Base-by-base conservation (phyloP, 805 yeast genomes). In the Saturnispora hagleri region DNA sequence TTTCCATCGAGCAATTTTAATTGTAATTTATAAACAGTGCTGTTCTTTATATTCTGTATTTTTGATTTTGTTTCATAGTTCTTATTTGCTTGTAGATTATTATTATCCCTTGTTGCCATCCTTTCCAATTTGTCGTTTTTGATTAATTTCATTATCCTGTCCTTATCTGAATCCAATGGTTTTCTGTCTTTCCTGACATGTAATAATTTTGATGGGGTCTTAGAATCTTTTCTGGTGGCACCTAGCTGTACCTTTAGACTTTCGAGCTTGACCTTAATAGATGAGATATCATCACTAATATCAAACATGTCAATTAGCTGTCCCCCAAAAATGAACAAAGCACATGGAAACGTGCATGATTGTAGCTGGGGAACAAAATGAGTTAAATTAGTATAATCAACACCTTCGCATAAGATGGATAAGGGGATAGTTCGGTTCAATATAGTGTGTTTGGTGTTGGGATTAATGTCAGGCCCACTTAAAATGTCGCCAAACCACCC, bases 1-100 rank as follows among this genome's bases (percentile, higher is more conserved):
- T 72, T 69, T 0, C 95, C 91, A 65, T 87, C 85, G 46, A 87
- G 73, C 38, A 85, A 69, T 57, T 86, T 78, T 12, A 88, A 43
- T 48, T 69, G 73, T 24, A 69, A 53, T 2, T 52, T 71, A n/a
- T 79, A 75, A 12, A 84, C 65, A 0, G 72, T 64, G 56, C 87
- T 57, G 3, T 51, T 45, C 44, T 60, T 59, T 38, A 55, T 62
- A 43, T 41, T 41, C 9, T 6, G 9, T n/a, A 22, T 24, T 10
- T 13, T 4, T 49, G 42, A 46, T 60, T 59, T 41, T 55, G 63
- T n/a, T 41, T 41, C 18, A 12, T 6, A 4, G n/a, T 10, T 18
- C 28, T 22, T 41, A 10, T 7, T 12, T 24, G 13, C 20, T 38
- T 24, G 24, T n/a, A 12, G 2, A 31, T 3, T 13, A 4, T 31